A percentile compares a stretch with the other conserved stretches of the same genome.
These are phyloP conservation scores for Neonectria punicea DNA, from an alignment of 2,329 filamentous ascomycete genomes.

Conservation along the genomic window DNA sequence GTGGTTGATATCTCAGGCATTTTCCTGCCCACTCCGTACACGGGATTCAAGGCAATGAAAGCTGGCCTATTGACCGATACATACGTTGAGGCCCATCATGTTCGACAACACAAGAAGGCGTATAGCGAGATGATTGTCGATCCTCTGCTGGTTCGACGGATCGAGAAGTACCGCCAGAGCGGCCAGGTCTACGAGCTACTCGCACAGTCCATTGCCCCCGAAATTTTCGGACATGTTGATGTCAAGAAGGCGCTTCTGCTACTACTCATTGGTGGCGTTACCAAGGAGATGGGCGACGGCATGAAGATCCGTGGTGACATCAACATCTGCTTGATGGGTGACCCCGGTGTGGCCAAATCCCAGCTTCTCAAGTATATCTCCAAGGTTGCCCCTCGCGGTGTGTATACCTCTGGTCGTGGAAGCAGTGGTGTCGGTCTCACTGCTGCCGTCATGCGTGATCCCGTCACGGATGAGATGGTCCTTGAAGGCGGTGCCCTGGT, in stretches of 20 bases:
- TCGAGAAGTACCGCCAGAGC: constrained; percentile 84
- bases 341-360: constrained; percentile 99
- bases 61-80: constrained; percentile 97
- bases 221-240: constrained; percentile 96
- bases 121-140: constrained; percentile 94
- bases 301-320: constrained; percentile 99
- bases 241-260: constrained; percentile 98
- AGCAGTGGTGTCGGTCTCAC: constrained; percentile 86
- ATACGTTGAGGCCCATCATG: constrained; percentile 92
- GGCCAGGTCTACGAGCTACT: constrained; percentile 97
- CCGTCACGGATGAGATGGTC: constrained; percentile 86
- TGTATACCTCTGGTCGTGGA: constrained; percentile 84
- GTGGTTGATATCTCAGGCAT: constrained; percentile 94
- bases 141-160: constrained; percentile 79
- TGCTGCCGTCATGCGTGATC: constrained; percentile 84
- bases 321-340: constrained; percentile 99
- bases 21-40: constrained; percentile 97
- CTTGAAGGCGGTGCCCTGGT: constrained; percentile 84
- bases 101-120: constrained; percentile 97
- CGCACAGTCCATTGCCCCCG: constrained; percentile 94
- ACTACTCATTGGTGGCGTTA: constrained; percentile 93
- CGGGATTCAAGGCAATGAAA: constrained; percentile 97
- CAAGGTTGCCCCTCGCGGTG: constrained; percentile 93
- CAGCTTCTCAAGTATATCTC: constrained; percentile 98
- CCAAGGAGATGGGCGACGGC: constrained; percentile 95